Conservation (phyloP, 2,329 filamentous ascomycete species). For the Canariomyces notabilis region DNA sequence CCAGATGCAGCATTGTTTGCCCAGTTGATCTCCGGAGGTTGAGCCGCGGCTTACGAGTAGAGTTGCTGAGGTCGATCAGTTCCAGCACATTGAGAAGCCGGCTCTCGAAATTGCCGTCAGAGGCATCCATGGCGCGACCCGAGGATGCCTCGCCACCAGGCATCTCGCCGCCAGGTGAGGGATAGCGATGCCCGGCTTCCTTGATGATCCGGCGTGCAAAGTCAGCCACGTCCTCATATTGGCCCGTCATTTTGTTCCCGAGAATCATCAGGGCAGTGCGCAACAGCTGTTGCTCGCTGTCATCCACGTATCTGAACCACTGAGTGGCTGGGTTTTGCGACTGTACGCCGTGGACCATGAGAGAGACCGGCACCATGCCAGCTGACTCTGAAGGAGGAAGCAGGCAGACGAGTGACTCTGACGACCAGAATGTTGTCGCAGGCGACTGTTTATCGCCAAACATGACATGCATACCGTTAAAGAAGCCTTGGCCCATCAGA, state of each 20-base stretch:
- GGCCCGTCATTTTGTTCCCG: slow-evolving; percentile 59
- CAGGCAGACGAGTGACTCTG: slow-evolving; percentile 73
- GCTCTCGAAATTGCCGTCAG: slow-evolving; percentile 53
- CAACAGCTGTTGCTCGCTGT: slow-evolving; percentile 64
- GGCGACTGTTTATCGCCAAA: slow-evolving; percentile 65
- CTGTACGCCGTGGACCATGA: slow-evolving; percentile 46
- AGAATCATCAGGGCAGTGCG: slow-evolving; percentile 62
- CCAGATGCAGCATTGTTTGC: slow-evolving; percentile 76
- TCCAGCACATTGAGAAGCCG: slow-evolving; percentile 71
- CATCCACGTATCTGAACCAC: slow-evolving; percentile 68
- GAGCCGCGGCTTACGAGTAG: slow-evolving; percentile 59
- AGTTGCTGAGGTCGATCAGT: slow-evolving; percentile 72
- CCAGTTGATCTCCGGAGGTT: slow-evolving; percentile 62
- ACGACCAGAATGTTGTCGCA: slow-evolving; percentile 75
- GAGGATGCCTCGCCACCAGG: slow-evolving; percentile 24
- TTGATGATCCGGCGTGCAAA: slow-evolving; percentile 57
- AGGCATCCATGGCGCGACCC: slow-evolving; percentile 27
- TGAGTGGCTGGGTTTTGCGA: slow-evolving; percentile 36
- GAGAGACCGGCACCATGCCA: slow-evolving; percentile 66
- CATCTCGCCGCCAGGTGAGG: slow-evolving; percentile 37
- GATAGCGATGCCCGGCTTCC: slow-evolving; percentile 29
- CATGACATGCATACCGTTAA: slow-evolving; percentile 71
- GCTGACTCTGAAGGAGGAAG: slow-evolving; percentile 65
- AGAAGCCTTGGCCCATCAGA: slow-evolving; percentile 74
- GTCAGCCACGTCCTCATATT: slow-evolving; percentile 56